These are phyloP conservation scores for Ganoderma sinense DNA, from an alignment of 1,284 basidiomycete genomes.

Conservation along the genomic window DNA sequence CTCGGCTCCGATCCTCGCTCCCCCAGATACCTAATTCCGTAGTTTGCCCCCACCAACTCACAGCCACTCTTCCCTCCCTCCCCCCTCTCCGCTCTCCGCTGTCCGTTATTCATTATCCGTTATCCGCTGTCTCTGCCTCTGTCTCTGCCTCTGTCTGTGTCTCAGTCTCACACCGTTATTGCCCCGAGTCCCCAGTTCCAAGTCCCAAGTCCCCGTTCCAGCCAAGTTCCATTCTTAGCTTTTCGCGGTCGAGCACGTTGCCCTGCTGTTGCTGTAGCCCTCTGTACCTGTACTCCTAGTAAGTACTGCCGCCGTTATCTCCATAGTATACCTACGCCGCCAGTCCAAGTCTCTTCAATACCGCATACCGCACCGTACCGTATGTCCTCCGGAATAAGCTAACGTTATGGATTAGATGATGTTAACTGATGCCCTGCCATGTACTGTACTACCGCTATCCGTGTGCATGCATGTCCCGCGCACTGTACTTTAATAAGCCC, in stretches of 20 bases:
- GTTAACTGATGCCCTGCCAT: not conserved
- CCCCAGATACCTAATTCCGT: not conserved
- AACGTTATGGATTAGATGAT: constrained; percentile 9
- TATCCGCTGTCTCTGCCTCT: not conserved
- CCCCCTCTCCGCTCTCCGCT: not conserved
- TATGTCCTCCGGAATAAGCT: constrained; percentile 9
- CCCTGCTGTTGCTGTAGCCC: constrained; percentile 8
- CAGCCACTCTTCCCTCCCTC: too few species aligned
- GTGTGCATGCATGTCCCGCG: too few species aligned
- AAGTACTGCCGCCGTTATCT: not conserved
- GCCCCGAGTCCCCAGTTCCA: too few species aligned
- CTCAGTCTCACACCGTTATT: not conserved
- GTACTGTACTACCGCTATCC: too few species aligned
- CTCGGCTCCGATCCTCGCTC: not conserved
- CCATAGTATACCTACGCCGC: not conserved
- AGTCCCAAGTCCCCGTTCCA: too few species aligned
- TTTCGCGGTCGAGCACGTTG: constrained; percentile 9
- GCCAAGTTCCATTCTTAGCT: constrained; percentile 5
- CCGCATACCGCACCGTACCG: constrained; percentile 5
- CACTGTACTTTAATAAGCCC: not conserved
- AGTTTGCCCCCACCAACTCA: not conserved
- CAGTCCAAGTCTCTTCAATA: too few species aligned
- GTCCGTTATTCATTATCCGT: not conserved
- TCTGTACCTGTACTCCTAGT: not conserved
- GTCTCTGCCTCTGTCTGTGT: too few species aligned